These are phyloP conservation scores for Malus hybrid DNA, from an alignment of 331 rosid genomes.

Conservation along the genomic window DNA sequence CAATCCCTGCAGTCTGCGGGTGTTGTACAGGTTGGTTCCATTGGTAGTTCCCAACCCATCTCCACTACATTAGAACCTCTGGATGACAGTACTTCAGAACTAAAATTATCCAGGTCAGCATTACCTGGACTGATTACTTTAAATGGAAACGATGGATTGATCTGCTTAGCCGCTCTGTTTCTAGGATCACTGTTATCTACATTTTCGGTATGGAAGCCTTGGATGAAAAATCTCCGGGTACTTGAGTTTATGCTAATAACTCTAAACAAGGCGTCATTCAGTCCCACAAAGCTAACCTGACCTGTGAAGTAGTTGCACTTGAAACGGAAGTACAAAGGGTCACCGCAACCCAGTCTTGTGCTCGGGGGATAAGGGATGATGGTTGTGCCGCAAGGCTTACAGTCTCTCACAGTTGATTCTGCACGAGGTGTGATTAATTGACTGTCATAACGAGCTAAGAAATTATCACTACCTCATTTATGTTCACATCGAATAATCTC, in stretches of 20 bases:
- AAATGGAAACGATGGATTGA: no score
- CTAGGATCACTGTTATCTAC: neutral
- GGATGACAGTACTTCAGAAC: no score
- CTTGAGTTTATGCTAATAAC: constrained; percentile 8
- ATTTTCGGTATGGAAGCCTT: neutral
- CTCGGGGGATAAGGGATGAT: constrained; percentile 47
- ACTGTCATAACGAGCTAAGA: neutral
- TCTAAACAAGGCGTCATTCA: neutral
- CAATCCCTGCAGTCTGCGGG: constrained; percentile 17
- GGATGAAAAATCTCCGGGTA: constrained; percentile 4
- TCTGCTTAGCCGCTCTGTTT: no score
- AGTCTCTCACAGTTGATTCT: constrained; percentile 24
- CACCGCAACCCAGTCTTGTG: constrained; percentile 38
- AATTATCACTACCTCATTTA: no score
- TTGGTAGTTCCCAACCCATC: constrained; percentile 22
- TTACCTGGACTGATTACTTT: neutral
- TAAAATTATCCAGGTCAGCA: no score
- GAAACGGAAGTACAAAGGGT: constrained; percentile 30
- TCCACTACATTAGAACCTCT: neutral
- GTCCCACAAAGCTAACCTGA: constrained; percentile 1
- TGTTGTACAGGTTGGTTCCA: constrained; percentile 20
- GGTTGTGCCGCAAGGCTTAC: constrained; percentile 41
- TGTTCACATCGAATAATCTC: no score
- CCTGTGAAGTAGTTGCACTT: constrained; percentile 8
- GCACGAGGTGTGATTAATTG: constrained; percentile 7